Evolutionary conservation across 495 filamentous ascomycete genomes (phyloP), one percentile per base, ranked within the genome.

Genomic region (Melanomma pulvis-pyrius): DNA sequence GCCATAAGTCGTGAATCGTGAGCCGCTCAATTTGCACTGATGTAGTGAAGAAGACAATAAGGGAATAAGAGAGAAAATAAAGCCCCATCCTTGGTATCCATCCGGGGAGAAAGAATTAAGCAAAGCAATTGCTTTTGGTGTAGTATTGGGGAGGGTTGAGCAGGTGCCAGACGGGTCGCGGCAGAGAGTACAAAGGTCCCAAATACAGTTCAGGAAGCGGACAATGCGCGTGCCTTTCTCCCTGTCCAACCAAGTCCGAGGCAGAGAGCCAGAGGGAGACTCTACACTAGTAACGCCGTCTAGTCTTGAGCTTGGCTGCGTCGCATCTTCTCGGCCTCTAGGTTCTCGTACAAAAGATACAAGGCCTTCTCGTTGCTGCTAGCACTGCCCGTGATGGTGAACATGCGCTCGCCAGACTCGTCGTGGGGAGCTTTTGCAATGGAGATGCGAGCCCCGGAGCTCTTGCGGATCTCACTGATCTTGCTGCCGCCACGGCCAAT

Each of bases 391-490:
- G 96, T 97, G 75, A 98, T 97, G 67, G 94, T 98, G 81, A 98
- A 98, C 94, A 98, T 98, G 73, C 94, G 87, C 84, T 98, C 94
- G 57, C 94, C 94, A 50, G 92, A 93, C 60, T 98, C 96, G 70
- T 98, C 94, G 71, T 98, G 94, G 32, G 96, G 92, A 24, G 92
- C 91, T 83, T 98, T 98, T 69, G 94, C 94, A 76, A 98, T 98
- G 62, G 92, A 97, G 80, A 98, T 98, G 68, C 92, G 89, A 59
- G 94, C 94, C 59, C 93, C 93, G 67, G 94, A 98, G 60, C 86
- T 92, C 79, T 96, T 92, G 73, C 94, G 88, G 71, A 98, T 98
- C 79, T 98, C 94, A 74, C 90, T 96, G 74, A 98, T 98, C 84
- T 98, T 98, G 81, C 83, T 90, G 59, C 94, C 94, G 47, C 81